phyloP scores from a whole-genome alignment of 768 basidiomycete species.

The Podaxis sp. region DNA sequence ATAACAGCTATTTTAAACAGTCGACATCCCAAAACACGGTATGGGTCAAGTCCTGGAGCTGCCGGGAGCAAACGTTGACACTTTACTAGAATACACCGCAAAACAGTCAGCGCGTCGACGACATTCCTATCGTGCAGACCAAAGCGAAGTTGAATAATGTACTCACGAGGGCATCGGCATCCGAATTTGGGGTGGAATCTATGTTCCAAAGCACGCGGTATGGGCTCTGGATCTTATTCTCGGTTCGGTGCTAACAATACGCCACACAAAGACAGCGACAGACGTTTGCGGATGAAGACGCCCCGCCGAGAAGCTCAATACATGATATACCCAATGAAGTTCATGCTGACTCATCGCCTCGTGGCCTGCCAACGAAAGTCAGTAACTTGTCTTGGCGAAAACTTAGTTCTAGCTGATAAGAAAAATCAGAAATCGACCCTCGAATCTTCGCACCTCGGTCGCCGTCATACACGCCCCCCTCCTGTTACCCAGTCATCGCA shows the following conservation, averaged over 20 bases:
- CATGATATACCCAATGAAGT: conserved; percentile 69
- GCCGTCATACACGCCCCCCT: conserved; percentile 26
- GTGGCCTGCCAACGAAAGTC: conserved; percentile 44
- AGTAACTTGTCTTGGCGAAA: conserved; percentile 15
- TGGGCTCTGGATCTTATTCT: conserved; percentile 16
- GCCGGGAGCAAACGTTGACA: conserved; percentile 3
- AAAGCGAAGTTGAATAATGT: conserved; percentile 78
- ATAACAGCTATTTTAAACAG: conserved; percentile 25
- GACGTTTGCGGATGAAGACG: conserved; percentile 69
- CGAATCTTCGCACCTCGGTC: conserved; percentile 34
- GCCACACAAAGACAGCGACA: conserved; percentile 47
- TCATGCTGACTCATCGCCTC: conserved; percentile 20
- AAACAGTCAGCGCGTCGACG: conserved; percentile 62
- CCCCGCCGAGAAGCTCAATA: conserved; percentile 72
- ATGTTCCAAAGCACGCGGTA: conserved; percentile 77
- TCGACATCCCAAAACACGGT: conserved; percentile 63
- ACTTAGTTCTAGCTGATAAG: not conserved
- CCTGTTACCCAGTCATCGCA: conserved; percentile 29
- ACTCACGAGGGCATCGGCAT: conserved; percentile 55
- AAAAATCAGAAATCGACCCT: conserved; percentile 31
- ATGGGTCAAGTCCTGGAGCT: conserved; percentile 11
- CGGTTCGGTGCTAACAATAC: not conserved
- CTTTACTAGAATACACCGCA: conserved; percentile 39
- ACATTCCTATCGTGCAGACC: conserved; percentile 70
- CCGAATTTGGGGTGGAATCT: conserved; percentile 79